Evolutionary conservation across 331 rosid species (phyloP), one percentile per base, ranked within the genome.

Genomic region (Rosa hybrid): DNA sequence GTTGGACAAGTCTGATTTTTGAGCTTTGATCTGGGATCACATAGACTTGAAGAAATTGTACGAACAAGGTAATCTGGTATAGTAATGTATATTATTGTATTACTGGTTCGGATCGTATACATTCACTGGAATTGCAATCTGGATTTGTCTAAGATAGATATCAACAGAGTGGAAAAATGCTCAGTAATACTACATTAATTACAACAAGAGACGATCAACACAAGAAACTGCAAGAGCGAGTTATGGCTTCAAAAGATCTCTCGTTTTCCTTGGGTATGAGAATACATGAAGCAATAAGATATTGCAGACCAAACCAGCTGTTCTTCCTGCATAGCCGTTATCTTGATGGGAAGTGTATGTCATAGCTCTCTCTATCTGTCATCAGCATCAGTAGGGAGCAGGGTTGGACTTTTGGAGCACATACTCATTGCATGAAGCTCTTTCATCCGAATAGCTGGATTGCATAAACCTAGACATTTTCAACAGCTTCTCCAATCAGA

Each of bases 351-450:
- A 49, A 17, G 18, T 48, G 39, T 34, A 30, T 0, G 73, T 50
- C 44, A 20, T 42, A 68, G 23, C 10, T 57, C 62, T 57, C 62
- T 7, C 70, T 46, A 78, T 75, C 75, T 42, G 70, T 84, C 84
- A 56, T 78, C 85, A 5, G 80, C 68, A 56, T 78, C 85, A 5
- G 80, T 68, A 59, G 72, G 21, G 34, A 10, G 85, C 46, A 78
- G 78, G 7, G 89, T 86, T 11, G 84, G 81, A 72, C 84, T 80
- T 83, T 77, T 77, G 69, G 84, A 85, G 78, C 86, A 86, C 78
- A 83, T 77, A 5, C 70, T 51, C 30, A 45, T 83, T 70, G 76
- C 68, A 67, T 86, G 89, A 67, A 86, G 87, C 69, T 81, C 89
- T 71, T 81, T 77, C 81, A 86, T 62, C 44, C 85, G 60, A 42